These are phyloP conservation scores for Tetradesmus obliquus DNA, from an alignment of 139 green algal genomes.

Conservation along the genomic window DNA sequence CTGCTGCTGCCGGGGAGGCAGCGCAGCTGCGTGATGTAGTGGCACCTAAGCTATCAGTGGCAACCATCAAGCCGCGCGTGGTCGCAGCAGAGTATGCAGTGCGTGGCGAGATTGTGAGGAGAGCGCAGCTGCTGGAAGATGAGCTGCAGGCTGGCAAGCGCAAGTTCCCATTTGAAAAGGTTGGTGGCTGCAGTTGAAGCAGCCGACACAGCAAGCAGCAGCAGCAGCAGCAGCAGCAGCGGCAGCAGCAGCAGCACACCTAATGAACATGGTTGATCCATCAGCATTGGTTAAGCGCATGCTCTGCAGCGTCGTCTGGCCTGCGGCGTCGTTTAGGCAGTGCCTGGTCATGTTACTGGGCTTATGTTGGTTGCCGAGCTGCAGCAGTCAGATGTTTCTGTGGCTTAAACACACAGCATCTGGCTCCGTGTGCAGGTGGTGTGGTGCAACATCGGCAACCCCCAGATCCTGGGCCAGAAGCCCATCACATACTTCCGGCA, in stretches of 20 bases:
- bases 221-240: not conserved
- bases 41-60: conserved; percentile 47
- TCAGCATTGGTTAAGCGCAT: not conserved
- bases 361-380: too few relatives aligned
- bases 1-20: not conserved
- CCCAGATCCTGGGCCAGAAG: conserved; percentile 92
- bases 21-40: not conserved
- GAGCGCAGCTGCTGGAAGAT: conserved; percentile 74
- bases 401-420: too few relatives aligned
- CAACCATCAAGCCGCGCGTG: conserved; percentile 56
- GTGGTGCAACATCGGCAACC: conserved; percentile 95
- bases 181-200: not conserved
- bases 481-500: conserved; percentile 95
- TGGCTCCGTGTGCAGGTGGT: conserved; percentile 54
- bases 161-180: conserved; percentile 73
- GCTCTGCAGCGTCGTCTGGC: too few relatives aligned
- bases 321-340: too few relatives aligned
- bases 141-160: conserved; percentile 71
- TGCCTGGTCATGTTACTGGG: too few relatives aligned
- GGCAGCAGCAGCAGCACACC: not conserved
- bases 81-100: conserved; percentile 81
- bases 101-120: conserved; percentile 88
- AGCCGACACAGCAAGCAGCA: not conserved
- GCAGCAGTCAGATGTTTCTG: too few relatives aligned
- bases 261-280: not conserved